These are phyloP conservation scores for Yarrowia galli DNA, from an alignment of 1,139 yeast genomes.

Conservation along the genomic window DNA sequence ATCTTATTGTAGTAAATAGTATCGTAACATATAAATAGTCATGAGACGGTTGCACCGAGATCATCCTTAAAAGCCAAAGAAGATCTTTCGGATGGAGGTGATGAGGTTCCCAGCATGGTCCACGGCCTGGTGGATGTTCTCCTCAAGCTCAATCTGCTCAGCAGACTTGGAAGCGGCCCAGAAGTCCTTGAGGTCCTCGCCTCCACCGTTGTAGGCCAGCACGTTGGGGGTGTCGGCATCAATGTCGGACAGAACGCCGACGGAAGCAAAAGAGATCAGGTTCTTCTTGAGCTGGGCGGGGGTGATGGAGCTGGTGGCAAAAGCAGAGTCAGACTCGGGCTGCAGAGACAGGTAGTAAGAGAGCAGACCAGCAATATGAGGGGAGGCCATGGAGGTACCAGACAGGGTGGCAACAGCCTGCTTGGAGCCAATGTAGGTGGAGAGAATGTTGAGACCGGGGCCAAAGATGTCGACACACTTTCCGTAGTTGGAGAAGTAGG, in stretches of 20 bases:
- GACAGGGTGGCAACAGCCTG: conserved; percentile 88
- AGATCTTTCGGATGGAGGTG: conserved; percentile 30
- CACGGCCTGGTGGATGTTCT: conserved; percentile 30
- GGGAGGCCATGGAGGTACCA: conserved; percentile 99
- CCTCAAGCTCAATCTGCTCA: conserved; percentile 26
- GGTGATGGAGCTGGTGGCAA: conserved; percentile 64
- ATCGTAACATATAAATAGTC: conserved; percentile 38
- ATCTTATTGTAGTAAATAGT: conserved; percentile 36
- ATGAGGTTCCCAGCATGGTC: conserved; percentile 9
- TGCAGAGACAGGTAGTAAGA: conserved; percentile 89
- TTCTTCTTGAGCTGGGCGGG: conserved; percentile 91
- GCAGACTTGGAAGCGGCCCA: conserved; percentile 54
- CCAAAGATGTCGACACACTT: conserved; percentile 71
- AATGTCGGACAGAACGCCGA: conserved; percentile 69
- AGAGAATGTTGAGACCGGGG: conserved; percentile 61
- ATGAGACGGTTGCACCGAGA: conserved; percentile 33
- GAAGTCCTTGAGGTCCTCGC: conserved; percentile 75
- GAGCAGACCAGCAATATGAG: conserved; percentile 88
- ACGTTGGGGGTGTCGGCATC: conserved; percentile 87
- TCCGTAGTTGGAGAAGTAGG: conserved; percentile 70
- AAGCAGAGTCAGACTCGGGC: conserved; percentile 83
- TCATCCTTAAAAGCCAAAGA: conserved; percentile 34
- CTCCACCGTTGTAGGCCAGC: conserved; percentile 93
- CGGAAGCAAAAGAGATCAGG: conserved; percentile 79
- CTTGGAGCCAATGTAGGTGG: conserved; percentile 81